phyloP scores from a whole-genome alignment of 495 filamentous ascomycete genomes.

The Chaetomium fimeti region DNA sequence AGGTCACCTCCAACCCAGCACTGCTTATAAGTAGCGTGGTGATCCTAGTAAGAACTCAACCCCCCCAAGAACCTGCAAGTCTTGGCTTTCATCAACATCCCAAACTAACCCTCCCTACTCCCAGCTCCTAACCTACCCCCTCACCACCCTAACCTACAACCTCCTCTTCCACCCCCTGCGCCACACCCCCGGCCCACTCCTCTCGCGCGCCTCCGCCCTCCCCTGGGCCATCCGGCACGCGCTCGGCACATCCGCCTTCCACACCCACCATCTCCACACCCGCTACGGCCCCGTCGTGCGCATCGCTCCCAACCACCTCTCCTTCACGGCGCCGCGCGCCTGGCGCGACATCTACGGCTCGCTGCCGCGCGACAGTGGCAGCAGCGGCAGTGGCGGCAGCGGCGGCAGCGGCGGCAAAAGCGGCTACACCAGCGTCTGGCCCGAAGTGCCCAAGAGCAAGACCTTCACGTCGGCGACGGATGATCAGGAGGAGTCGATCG shows the following conservation, averaged over 20 bases:
- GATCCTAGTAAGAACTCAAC: not conserved
- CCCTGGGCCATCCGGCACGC: constrained; percentile 28
- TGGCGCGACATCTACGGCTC: constrained; percentile 61
- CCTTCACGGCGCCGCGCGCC: constrained; percentile 52
- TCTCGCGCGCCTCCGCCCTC: constrained; percentile 44
- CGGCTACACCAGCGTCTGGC: not conserved
- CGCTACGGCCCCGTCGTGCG: constrained; percentile 57
- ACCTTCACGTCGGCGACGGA: constrained; percentile 20
- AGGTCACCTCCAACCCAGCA: not conserved
- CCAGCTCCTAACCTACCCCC: not conserved
- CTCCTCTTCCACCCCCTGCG: constrained; percentile 55
- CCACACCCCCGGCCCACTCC: constrained; percentile 46
- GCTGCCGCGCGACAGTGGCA: constrained; percentile 24
- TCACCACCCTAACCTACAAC: constrained; percentile 42
- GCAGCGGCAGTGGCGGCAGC: too few species aligned
- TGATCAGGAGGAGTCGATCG: constrained; percentile 24
- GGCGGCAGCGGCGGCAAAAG: too few species aligned
- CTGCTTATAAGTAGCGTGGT: not conserved
- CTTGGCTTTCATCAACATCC: not conserved
- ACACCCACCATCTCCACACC: constrained; percentile 41
- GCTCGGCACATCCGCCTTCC: constrained; percentile 19
- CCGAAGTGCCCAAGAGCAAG: constrained; percentile 41
- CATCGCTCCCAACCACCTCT: constrained; percentile 54
- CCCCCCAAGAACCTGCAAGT: not conserved
- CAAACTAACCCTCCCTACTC: not conserved